A percentile compares a stretch with the other conserved stretches of the same genome.
Conservation (phyloP, 176 grass and related monocot species). For the Phyllostachys edulis region DNA sequence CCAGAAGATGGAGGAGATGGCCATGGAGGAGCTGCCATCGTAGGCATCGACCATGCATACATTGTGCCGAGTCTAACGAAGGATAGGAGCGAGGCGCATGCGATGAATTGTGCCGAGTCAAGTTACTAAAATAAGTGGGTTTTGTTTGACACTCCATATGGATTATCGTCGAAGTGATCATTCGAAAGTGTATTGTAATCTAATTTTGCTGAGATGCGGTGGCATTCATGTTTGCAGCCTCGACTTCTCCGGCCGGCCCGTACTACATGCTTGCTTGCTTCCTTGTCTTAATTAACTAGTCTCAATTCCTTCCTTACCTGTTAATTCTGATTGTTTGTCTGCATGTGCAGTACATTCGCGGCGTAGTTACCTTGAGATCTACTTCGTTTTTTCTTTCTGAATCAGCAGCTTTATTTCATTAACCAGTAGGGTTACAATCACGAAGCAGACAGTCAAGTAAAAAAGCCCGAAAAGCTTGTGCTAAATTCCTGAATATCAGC, state of each 20-base stretch:
- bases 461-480: no score
- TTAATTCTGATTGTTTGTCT: not conserved
- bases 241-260: not conserved
- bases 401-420: no score
- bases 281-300: not conserved
- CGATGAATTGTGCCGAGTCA: not conserved
- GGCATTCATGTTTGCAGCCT: not conserved
- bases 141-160: not conserved
- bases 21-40: conserved; percentile 65
- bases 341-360: no score
- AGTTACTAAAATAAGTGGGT: conserved; percentile 1
- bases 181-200: not conserved
- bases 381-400: no score
- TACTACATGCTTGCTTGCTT: not conserved
- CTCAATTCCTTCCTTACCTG: no score
- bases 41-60: not conserved
- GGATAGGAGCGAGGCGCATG: not conserved
- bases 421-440: no score
- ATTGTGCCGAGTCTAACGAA: not conserved
- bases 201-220: not conserved
- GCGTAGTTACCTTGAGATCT: not conserved
- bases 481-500: no score
- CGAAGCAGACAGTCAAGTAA: no score
- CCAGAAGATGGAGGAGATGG: conserved; percentile 73
- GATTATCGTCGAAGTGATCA: not conserved